These are phyloP conservation scores for Physcomitrellopsis africana DNA, from an alignment of 225 moss, liverwort and hornwort genomes.

Conservation along the genomic window DNA sequence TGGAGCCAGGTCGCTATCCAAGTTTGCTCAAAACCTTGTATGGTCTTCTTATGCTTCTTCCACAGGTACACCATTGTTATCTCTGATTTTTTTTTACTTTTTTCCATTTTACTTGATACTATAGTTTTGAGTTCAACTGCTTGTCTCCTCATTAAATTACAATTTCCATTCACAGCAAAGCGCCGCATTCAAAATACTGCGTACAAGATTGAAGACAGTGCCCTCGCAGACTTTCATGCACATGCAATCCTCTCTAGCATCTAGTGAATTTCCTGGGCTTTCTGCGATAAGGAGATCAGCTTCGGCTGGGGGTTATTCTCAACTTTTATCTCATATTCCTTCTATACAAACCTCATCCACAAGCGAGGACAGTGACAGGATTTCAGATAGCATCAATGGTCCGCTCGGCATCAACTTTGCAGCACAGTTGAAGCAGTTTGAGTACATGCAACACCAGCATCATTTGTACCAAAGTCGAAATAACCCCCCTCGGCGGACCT, in stretches of 20 bases:
- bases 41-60: conserved; percentile 97
- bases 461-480: conserved; percentile 76
- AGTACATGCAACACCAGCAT: conserved; percentile 91
- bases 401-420: conserved; percentile 79
- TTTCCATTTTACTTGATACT: background rate
- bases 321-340: conserved; percentile 87
- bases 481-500: conserved; percentile 61
- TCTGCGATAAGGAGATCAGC: conserved; percentile 85
- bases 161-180: conserved; percentile 74
- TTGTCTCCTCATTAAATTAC: conserved; percentile 21
- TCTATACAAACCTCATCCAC: conserved; percentile 52
- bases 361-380: conserved; percentile 68
- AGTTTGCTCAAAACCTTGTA: conserved; percentile 91
- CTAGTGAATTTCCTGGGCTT: conserved; percentile 70
- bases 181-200: conserved; percentile 94
- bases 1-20: conserved; percentile 87
- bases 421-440: conserved; percentile 84
- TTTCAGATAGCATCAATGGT: conserved; percentile 58
- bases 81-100: conserved; percentile 17
- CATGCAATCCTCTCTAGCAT: conserved; percentile 63
- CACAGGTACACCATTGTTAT: conserved; percentile 64
- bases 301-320: conserved; percentile 82
- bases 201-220: conserved; percentile 91
- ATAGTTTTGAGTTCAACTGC: background rate
- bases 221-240: conserved; percentile 78